A percentile compares a stretch with the other conserved stretches of the same genome.
phyloP scores from a whole-genome alignment of 1,284 basidiomycete genomes.

The Boletus mariae region DNA sequence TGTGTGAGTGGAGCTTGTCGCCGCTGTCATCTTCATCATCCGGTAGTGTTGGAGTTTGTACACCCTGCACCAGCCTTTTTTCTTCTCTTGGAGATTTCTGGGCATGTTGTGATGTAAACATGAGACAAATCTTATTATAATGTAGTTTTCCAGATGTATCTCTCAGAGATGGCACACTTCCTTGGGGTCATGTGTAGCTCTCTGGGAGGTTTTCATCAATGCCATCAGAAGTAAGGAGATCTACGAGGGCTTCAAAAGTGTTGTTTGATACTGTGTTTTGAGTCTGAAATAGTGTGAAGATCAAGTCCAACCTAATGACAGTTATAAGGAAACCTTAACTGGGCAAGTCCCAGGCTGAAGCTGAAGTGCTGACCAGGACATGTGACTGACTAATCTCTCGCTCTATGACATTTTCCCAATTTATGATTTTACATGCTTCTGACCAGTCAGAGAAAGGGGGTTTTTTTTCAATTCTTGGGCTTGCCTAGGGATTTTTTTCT shows the following conservation, averaged over 20 bases:
- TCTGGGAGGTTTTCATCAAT: conserved; percentile 13
- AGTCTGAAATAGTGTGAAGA: conserved; percentile 21
- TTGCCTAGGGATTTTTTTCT: no score
- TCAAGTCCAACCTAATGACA: conserved; percentile 22
- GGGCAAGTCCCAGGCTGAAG: no score
- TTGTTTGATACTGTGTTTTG: conserved; percentile 25
- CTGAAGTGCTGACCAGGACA: no score
- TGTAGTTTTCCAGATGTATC: conserved; percentile 31
- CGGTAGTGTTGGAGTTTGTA: background rate
- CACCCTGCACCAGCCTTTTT: background rate
- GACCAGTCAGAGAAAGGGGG: no score
- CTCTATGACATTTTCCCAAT: no score
- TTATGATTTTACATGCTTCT: no score
- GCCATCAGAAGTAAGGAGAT: conserved; percentile 33
- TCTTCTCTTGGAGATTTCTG: background rate
- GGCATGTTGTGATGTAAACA: conserved; percentile 23
- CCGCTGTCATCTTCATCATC: conserved; percentile 17
- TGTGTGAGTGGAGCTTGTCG: conserved; percentile 14
- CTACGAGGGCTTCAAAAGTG: conserved; percentile 33
- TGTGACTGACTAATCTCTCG: no score
- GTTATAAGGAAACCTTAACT: no score
- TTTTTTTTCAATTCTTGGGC: no score
- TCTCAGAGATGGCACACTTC: conserved; percentile 13
- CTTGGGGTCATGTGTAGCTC: background rate
- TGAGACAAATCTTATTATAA: conserved; percentile 29